phyloP scores from a whole-genome alignment of 805 yeast genomes.

The Saccharomycopsis babjevae region DNA sequence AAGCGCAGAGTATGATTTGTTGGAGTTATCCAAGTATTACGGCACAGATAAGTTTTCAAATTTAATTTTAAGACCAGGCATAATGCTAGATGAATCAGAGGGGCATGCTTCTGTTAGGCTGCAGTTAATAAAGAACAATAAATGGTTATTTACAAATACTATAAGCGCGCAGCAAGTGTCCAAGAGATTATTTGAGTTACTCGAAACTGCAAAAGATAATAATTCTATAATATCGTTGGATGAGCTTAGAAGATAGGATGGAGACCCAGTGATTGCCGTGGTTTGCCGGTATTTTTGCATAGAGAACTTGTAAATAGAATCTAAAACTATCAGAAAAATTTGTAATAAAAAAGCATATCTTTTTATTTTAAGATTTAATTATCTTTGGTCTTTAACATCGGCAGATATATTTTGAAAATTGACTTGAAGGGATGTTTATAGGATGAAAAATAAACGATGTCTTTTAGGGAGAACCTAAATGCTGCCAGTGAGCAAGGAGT shows the following conservation, averaged over 20 bases:
- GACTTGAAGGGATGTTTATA: too few relatives aligned
- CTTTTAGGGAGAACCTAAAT: too few relatives aligned
- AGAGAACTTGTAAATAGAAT: neutral
- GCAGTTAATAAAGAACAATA: slow-evolving; percentile 32
- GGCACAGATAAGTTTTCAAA: slow-evolving; percentile 33
- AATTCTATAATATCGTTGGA: neutral
- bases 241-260: neutral
- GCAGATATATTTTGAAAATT: too few relatives aligned
- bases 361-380: too few relatives aligned
- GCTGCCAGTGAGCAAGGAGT: too few relatives aligned
- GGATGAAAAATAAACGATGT: too few relatives aligned
- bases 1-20: slow-evolving; percentile 56
- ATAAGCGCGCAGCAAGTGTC: slow-evolving; percentile 65
- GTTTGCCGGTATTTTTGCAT: neutral
- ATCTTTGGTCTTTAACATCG: too few relatives aligned
- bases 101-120: slow-evolving; percentile 29
- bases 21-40: slow-evolving; percentile 18
- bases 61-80: slow-evolving; percentile 69
- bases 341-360: too few relatives aligned
- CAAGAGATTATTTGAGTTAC: neutral
- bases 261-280: neutral
- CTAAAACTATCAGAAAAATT: neutral
- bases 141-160: slow-evolving; percentile 47
- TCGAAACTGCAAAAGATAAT: neutral
- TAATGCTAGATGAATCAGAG: slow-evolving; percentile 55